Percentiles rank a stretch among this genome's conserved stretches.
These are phyloP conservation scores for Aureobasidium sp. DNA, from an alignment of 2,329 filamentous ascomycete genomes.

Conservation along the genomic window DNA sequence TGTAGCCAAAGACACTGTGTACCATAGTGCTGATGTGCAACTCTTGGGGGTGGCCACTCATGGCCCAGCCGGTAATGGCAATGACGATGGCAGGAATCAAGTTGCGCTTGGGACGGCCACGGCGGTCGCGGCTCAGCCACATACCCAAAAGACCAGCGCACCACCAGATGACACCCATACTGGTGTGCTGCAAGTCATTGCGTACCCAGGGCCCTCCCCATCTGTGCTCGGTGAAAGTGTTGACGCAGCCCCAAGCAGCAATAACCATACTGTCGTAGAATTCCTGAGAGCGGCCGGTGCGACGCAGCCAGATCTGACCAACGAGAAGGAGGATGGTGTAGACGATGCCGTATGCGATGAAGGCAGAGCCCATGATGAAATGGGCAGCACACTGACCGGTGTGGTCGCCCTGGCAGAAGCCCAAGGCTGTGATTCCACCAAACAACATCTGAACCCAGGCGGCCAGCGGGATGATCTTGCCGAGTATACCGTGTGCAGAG, in stretches of 20 bases:
- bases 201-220: constrained; percentile 85
- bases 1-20: constrained; percentile 87
- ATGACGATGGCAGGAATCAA: constrained; percentile 89
- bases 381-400: constrained; percentile 88
- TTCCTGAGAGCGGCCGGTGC: constrained; percentile 81
- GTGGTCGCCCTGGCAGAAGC: constrained; percentile 85
- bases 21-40: constrained; percentile 78
- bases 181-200: constrained; percentile 95
- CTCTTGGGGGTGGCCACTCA: constrained; percentile 84
- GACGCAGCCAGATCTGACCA: constrained; percentile 77
- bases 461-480: constrained; percentile 77
- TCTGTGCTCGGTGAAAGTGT: constrained; percentile 94
- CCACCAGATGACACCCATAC: constrained; percentile 99
- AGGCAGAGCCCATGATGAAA: constrained; percentile 97
- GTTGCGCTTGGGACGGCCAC: constrained; percentile 83
- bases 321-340: constrained; percentile 80
- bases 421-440: constrained; percentile 82
- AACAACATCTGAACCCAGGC: constrained; percentile 94
- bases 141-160: constrained; percentile 82
- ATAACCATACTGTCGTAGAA: constrained; percentile 94
- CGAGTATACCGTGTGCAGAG: constrained; percentile 66
- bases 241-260: constrained; percentile 90
- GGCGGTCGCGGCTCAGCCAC: constrained; percentile 78
- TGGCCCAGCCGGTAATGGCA: constrained; percentile 85
- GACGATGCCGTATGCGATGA: constrained; percentile 86